Conservation (phyloP, 768 basidiomycete genomes). For the Amanita brunnescens region DNA sequence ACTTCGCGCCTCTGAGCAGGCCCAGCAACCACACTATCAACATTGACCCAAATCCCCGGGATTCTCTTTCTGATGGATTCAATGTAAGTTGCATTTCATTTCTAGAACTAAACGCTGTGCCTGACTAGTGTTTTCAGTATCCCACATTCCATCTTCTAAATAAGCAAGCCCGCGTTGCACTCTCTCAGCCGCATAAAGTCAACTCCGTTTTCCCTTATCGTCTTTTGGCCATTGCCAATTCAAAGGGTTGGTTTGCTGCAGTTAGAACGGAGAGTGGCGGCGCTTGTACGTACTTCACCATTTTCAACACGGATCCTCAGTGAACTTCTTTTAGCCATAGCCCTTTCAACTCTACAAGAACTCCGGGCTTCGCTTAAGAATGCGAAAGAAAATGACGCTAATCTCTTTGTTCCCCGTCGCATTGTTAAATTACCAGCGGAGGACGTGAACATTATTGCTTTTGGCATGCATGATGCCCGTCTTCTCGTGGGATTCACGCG, state of each 20-base stretch:
- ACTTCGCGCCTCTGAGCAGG: slow-evolving; percentile 28
- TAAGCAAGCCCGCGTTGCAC: slow-evolving; percentile 55
- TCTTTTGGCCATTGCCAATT: slow-evolving; percentile 52
- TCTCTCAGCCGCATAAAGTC: slow-evolving; percentile 47
- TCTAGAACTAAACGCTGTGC: slow-evolving; percentile 2
- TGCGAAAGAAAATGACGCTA: slow-evolving; percentile 30
- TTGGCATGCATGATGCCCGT: slow-evolving; percentile 52
- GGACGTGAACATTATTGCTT: slow-evolving; percentile 44
- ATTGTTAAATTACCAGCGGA: slow-evolving; percentile 33
- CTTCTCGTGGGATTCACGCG: slow-evolving; percentile 50
- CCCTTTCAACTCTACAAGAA: slow-evolving; percentile 51
- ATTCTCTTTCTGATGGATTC: slow-evolving; percentile 34
- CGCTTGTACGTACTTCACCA: slow-evolving; percentile 9
- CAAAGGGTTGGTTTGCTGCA: slow-evolving; percentile 65
- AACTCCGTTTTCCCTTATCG: slow-evolving; percentile 33
- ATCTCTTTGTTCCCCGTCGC: slow-evolving; percentile 42
- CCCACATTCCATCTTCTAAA: slow-evolving; percentile 41
- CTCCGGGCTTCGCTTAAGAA: slow-evolving; percentile 45
- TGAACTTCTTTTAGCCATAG: slow-evolving; percentile 35
- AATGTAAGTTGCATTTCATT: slow-evolving; percentile 25
- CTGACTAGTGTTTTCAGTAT: slow-evolving; percentile 25
- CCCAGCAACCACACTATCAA: slow-evolving; percentile 29
- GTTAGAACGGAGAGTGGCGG: slow-evolving; percentile 25
- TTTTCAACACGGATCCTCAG: slow-evolving; percentile 1
- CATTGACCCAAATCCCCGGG: slow-evolving; percentile 29